Percentiles rank a stretch among this genome's conserved stretches.
Evolutionary conservation across 139 green algal species (phyloP).

Genomic region (Trebouxia sp.): DNA sequence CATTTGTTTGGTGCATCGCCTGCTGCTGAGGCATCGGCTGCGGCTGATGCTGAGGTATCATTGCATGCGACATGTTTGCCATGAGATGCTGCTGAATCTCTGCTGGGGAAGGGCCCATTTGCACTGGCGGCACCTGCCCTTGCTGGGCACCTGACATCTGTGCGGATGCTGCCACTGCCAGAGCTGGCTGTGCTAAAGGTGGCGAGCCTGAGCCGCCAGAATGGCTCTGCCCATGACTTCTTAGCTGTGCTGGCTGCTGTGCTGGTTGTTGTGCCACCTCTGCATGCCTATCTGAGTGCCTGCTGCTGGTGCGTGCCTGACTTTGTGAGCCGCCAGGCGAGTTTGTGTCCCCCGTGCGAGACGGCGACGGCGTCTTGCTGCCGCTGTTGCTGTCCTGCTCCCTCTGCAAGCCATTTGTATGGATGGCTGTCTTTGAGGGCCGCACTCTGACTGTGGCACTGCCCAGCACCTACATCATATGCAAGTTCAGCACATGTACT

Average conservation of each 20-base stretch:
- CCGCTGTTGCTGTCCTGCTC: slow-evolving; percentile 26
- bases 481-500: too few species aligned
- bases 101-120: not conserved
- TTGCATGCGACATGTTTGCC: not conserved
- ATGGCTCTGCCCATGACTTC: slow-evolving; percentile 4
- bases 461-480: slow-evolving; percentile 29
- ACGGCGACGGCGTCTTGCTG: slow-evolving; percentile 11
- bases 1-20: not conserved
- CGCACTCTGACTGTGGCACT: slow-evolving; percentile 7
- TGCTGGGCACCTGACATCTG: too few species aligned
- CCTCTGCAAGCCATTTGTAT: slow-evolving; percentile 33
- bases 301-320: not conserved
- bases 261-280: slow-evolving; percentile 8
- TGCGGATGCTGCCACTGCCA: not conserved
- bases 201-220: not conserved
- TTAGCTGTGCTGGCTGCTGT: slow-evolving; percentile 17
- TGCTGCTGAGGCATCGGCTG: slow-evolving; percentile 7
- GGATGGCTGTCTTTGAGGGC: slow-evolving; percentile 33
- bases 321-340: not conserved
- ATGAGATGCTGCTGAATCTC: slow-evolving; percentile 21
- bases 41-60: slow-evolving; percentile 19
- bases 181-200: not conserved
- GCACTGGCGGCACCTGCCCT: not conserved
- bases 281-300: not conserved
- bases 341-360: not conserved